Evolutionary conservation across 176 grass and related monocot genomes (phyloP), one percentile per base, ranked within the genome.

Genomic region (Cocos nucifera): DNA sequence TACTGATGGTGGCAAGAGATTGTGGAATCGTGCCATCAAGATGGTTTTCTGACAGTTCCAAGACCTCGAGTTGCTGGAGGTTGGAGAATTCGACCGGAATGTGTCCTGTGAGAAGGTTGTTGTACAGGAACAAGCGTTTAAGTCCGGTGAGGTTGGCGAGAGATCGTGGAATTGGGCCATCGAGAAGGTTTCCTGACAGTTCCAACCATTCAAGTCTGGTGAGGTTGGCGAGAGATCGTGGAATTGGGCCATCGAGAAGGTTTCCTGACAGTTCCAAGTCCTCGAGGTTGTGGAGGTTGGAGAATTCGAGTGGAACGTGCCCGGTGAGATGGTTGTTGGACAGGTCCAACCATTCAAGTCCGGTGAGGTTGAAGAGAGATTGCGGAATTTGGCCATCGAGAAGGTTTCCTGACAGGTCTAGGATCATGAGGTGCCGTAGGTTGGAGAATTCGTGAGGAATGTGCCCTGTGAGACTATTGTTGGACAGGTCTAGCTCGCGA

Each of bases 51-150:
- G 72, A 56, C 15, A 95, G 83, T 0, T 56, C 0, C 2, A 95
- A 49, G 3, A 1, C 1, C 0, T 0, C 0, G 4, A 95, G 27
- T 8, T 1, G 0, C 1, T 28, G 59, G 56, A 79, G 24, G 56
- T 82, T 71, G 67, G 91, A 74, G 53, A 95, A 58, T 56, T 95
- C 86, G n/a, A 26, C 30, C 0, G 91, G 91, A 50, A 95, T 82
- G 52, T 5, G 17, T 16, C 91, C 91, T 0, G 54, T 55, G 28
- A 96, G 76, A 2, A 22, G 8, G 62, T 95, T 95, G 0, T 54
- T 8, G 6, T 66, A 83, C 32, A 95, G 16, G 61, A 84, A 61
- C 3, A 95, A 61, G 55, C 4, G 27, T 8, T 7, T 18, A 35
- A 96, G 83, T 39, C 22, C 61, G 0, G 75, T 79, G 17, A 96